Conservation (phyloP, 345 rosid species). For the Triadica sebifera region DNA sequence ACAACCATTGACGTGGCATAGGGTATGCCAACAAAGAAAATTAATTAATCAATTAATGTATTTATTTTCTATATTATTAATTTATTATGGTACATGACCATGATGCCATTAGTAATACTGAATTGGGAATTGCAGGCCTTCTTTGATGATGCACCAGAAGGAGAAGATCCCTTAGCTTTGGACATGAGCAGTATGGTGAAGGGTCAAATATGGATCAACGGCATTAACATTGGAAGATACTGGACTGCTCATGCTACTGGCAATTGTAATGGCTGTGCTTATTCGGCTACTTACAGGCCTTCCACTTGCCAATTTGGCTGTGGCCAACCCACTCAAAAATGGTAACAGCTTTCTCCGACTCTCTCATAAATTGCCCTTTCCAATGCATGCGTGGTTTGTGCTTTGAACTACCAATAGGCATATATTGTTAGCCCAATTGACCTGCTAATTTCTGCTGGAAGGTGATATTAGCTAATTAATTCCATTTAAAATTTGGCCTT, state of each 20-base stretch:
- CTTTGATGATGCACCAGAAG: conserved; percentile 26
- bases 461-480: neutral
- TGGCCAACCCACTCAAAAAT: conserved; percentile 27
- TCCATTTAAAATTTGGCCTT: neutral
- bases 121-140: conserved; percentile 10
- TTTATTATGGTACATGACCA: too few species aligned
- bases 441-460: too few species aligned
- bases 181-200: conserved; percentile 29
- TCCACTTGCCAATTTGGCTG: conserved; percentile 27
- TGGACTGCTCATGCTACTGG: conserved; percentile 23
- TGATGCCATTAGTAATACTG: too few species aligned
- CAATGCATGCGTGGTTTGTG: too few species aligned
- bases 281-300: conserved; percentile 21
- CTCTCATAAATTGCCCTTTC: neutral
- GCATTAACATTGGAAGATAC: conserved; percentile 30
- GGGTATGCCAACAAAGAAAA: conserved; percentile 4
- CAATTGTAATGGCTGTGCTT: conserved; percentile 24
- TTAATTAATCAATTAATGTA: too few species aligned
- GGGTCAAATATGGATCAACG: conserved; percentile 29
- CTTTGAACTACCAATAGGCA: too few species aligned
- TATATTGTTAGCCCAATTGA: too few species aligned
- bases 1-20: conserved; percentile 27
- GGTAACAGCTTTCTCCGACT: conserved; percentile 8
- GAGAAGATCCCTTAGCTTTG: conserved; percentile 26
- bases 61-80: too few species aligned